Conservation (phyloP, 2,329 filamentous ascomycete genomes). For the Ceratocystis lukuohia region DNA sequence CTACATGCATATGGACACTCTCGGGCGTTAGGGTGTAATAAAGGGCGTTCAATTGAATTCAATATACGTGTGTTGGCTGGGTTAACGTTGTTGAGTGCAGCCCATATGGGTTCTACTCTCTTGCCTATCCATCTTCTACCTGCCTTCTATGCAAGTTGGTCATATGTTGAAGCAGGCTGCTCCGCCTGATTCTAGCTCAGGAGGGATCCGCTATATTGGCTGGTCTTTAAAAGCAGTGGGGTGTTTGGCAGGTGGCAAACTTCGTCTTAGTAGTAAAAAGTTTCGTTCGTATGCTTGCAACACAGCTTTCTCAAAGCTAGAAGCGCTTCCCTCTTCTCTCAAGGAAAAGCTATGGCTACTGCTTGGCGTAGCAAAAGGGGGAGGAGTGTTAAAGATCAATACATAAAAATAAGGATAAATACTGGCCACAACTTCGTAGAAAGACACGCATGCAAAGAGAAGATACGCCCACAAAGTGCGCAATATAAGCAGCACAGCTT, state of each 20-base stretch:
- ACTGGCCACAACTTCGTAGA: not conserved
- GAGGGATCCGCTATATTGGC: too few relatives aligned
- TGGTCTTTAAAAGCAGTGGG: too few relatives aligned
- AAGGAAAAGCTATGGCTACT: not conserved
- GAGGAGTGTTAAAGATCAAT: not conserved
- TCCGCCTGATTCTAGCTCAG: too few relatives aligned
- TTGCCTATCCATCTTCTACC: too few relatives aligned
- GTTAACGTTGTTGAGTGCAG: too few relatives aligned
- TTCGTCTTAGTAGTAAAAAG: too few relatives aligned
- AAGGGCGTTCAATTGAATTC: conserved; percentile 8
- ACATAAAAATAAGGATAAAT: not conserved
- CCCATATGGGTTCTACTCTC: too few relatives aligned
- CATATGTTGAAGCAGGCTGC: too few relatives aligned
- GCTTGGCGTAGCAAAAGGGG: not conserved
- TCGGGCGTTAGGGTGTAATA: conserved; percentile 18
- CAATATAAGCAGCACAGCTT: not conserved
- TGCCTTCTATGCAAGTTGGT: too few relatives aligned
- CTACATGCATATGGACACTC: not conserved
- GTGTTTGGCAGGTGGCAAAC: too few relatives aligned
- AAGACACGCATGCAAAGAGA: not conserved
- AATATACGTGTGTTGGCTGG: not conserved
- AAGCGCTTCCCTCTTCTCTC: not conserved
- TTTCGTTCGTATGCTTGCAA: not conserved
- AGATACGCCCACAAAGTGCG: too few relatives aligned
- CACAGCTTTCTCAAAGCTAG: not conserved